Conservation (phyloP, 805 yeast genomes). For the Cyberlindnera japonica region DNA sequence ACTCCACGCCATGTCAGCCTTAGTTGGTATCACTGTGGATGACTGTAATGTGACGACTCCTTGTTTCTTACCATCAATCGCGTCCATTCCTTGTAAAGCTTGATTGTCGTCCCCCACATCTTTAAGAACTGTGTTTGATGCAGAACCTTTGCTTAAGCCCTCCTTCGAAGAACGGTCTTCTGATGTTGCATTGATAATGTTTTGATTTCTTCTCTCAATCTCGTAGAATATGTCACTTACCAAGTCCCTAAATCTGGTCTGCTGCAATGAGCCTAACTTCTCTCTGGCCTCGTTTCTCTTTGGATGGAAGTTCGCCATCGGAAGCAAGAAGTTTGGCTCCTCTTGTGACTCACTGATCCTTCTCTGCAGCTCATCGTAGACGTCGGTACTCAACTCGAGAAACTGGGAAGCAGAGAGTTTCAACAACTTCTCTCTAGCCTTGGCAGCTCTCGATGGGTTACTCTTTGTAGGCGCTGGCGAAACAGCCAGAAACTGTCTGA, state of each 20-base stretch:
- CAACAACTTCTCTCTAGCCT: slow-evolving; percentile 81
- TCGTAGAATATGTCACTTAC: slow-evolving; percentile 87
- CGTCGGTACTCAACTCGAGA: slow-evolving; percentile 88
- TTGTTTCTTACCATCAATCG: slow-evolving; percentile 10
- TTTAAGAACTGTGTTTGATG: slow-evolving; percentile 6
- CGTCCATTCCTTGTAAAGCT: neutral
- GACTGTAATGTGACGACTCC: slow-evolving; percentile 46
- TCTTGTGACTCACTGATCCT: slow-evolving; percentile 59
- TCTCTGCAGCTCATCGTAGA: slow-evolving; percentile 85
- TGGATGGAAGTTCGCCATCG: slow-evolving; percentile 76
- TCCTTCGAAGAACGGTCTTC: neutral
- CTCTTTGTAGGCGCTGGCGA: slow-evolving; percentile 23
- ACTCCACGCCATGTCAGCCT: slow-evolving; percentile 84
- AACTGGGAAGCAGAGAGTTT: slow-evolving; percentile 82
- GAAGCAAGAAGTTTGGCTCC: slow-evolving; percentile 61
- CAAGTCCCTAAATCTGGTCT: slow-evolving; percentile 79
- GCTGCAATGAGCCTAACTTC: slow-evolving; percentile 81
- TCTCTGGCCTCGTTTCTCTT: slow-evolving; percentile 94
- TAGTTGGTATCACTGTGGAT: slow-evolving; percentile 76
- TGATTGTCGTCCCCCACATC: slow-evolving; percentile 1
- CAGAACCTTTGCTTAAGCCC: slow-evolving; percentile 2
- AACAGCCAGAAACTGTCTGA: slow-evolving; percentile 25
- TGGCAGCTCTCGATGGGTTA: slow-evolving; percentile 53
- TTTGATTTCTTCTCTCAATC: slow-evolving; percentile 62
- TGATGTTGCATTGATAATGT: slow-evolving; percentile 34